Base-by-base conservation (phyloP, 169 alveolate genomes). In the Prorocentrum cordatum region DNA sequence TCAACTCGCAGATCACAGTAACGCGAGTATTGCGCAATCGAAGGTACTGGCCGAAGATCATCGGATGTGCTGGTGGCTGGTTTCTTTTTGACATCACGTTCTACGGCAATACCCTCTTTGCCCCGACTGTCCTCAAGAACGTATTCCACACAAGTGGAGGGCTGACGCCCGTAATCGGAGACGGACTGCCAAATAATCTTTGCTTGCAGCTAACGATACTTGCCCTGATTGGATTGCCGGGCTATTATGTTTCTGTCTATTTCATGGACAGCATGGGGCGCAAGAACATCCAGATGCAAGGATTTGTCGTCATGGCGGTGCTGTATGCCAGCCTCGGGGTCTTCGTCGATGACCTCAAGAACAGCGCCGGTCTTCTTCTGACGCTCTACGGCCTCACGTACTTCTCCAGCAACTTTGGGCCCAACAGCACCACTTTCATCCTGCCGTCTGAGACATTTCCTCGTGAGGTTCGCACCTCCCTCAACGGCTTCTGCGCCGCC, bases 31-130 rank as follows among this genome's bases (percentile, higher is more conserved):
- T 77, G 29, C 45, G 62, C 18, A 77, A 77, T 20, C 87, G 73
- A 1, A 62, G 71, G 24, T 59, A 77, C 62, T 77, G 87, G 87
- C 67, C 73, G 32, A 77, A 66, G 18, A 77, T 77, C n/a, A 31
- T 77, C 22, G 87, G 87, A n/a, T 77, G 87, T 24, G 87, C 87
- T 3, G 87, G 87, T 24, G 87, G 87, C 29, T 77, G 87, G 87
- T 58, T 58, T 29, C 35, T 50, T 0, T 77, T 77, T 39, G 87
- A 77, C 87, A 77, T 77, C 73, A 77, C 87, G 6, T 77, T 77
- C 73, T 77, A 77, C 18, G 87, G 87, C 1, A 77, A 77, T 26
- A 31, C 87, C 22, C 42, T 77, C 73, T 77, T 77, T 26, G n/a
- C 75, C 0, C 87, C 87, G 27, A 32, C 87, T n/a, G 66, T 77